Evolutionary conservation across 2,329 filamentous ascomycete species (phyloP), one percentile per base, ranked within the genome.

Genomic region (Xylaria sp.): DNA sequence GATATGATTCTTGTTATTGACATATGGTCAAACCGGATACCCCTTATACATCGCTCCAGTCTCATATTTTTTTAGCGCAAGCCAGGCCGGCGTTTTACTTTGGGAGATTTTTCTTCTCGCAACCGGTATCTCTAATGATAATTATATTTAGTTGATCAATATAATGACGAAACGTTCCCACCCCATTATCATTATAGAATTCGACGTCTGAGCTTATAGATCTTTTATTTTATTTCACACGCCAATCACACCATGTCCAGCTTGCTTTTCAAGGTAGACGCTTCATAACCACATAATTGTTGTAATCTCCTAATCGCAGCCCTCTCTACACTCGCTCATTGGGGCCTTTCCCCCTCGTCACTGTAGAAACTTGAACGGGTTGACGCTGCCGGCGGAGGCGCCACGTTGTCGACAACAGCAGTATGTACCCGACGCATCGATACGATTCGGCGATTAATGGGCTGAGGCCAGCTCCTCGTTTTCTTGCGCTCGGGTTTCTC

Each of bases 1-100:
- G 70, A 78, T 54, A 9, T 36, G 24, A n/a, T 6, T 5, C 21
- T 32, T 3, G n/a, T 8, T 4, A 6, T 5, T 12, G 14, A 21
- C 3, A 21, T 14, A 5, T 14, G 3, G 39, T 53, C 12, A 51
- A 4, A 8, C 27, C n/a, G 30, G 11, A 61, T 55, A 51, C 51
- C 45, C 45, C 14, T 2, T 11, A 61, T 61, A 39, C 14, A n/a
- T 45, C 8, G 8, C 9, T 32, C 30, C 45, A 34, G 42, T 32
- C 2, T 12, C 48, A 8, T 21, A 32, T 36, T 8, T 36, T 36
- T 36, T 36, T 3, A 36, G 11, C 11, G 34, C 7, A 36, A 36
- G 24, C 24, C 24, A 27, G 24, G 24, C 4, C 24, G 4, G 8
- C 24, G 39, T 27, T 51, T 12, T 51, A 7, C 21, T 14, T 3